Evolutionary conservation across 495 filamentous ascomycete genomes (phyloP).

Genomic region (Platismatia glauca): DNA sequence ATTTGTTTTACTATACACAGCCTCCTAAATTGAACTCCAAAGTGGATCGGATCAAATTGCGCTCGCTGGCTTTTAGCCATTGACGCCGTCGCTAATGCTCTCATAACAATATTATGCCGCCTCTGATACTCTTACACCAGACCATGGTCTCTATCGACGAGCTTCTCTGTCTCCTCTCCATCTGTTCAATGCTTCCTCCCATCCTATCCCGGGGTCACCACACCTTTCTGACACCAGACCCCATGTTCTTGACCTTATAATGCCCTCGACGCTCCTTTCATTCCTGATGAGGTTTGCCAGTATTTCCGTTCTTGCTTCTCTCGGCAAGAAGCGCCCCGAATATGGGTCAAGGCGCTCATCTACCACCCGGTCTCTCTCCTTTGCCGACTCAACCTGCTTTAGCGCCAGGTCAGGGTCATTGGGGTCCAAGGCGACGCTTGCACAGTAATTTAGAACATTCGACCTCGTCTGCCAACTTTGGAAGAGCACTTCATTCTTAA

Average conservation of each 20-base stretch:
- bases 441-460: conserved; percentile 83
- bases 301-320: conserved; percentile 74
- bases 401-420: conserved; percentile 72
- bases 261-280: conserved; percentile 79
- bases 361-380: conserved; percentile 64
- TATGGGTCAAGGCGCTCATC: conserved; percentile 92
- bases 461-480: conserved; percentile 81
- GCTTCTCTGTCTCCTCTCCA: conserved; percentile 47
- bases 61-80: neutral
- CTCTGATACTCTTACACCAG: neutral
- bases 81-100: conserved; percentile 13
- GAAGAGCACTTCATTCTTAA: conserved; percentile 74
- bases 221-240: conserved; percentile 71
- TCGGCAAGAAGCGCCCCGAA: conserved; percentile 71
- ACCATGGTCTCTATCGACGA: neutral
- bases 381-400: conserved; percentile 59
- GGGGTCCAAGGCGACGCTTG: conserved; percentile 81
- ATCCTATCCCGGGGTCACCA: conserved; percentile 44
- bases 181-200: conserved; percentile 55
- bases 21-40: neutral
- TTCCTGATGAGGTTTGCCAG: conserved; percentile 70
- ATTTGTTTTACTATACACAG: too few relatives aligned
- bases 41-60: neutral
- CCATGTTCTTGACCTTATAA: conserved; percentile 80
- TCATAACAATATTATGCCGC: neutral